A percentile compares a stretch with the other conserved stretches of the same genome.
Evolutionary conservation across 495 filamentous ascomycete species (phyloP).

Genomic region (Annulohypoxylon moriforme): DNA sequence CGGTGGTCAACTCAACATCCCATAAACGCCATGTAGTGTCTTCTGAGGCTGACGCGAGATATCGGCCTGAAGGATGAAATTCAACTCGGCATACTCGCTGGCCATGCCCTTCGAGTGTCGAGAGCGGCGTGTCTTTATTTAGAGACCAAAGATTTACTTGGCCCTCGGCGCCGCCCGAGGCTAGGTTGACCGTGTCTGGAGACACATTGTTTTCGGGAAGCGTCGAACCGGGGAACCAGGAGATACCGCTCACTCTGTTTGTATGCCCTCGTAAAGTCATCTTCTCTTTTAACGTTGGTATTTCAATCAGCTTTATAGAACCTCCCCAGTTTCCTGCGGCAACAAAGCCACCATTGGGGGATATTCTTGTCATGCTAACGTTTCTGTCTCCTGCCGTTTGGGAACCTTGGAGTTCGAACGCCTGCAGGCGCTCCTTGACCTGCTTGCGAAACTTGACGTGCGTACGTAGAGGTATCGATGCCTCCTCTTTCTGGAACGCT

Average conservation of each 20-base stretch:
- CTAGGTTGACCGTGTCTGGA: conserved; percentile 80
- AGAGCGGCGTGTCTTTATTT: conserved; percentile 80
- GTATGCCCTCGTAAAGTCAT: conserved; percentile 81
- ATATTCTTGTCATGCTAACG: conserved; percentile 89
- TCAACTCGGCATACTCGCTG: conserved; percentile 91
- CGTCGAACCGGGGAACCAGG: conserved; percentile 90
- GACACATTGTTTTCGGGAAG: conserved; percentile 75
- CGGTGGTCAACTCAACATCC: conserved; percentile 87
- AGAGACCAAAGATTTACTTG: conserved; percentile 92
- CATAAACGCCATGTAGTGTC: conserved; percentile 98
- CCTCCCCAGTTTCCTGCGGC: conserved; percentile 94
- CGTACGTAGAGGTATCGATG: conserved; percentile 82
- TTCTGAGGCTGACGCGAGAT: conserved; percentile 91
- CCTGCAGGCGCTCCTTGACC: conserved; percentile 83
- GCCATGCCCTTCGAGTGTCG: conserved; percentile 85
- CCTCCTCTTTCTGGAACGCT: conserved; percentile 79
- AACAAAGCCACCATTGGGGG: conserved; percentile 83
- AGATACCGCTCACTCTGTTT: conserved; percentile 86
- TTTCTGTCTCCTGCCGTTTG: conserved; percentile 92
- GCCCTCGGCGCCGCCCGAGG: conserved; percentile 91
- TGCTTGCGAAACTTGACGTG: conserved; percentile 91
- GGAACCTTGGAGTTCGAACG: conserved; percentile 89
- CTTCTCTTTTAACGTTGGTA: conserved; percentile 83
- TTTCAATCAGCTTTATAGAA: conserved; percentile 82
- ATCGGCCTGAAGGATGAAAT: conserved; percentile 92